phyloP scores from a whole-genome alignment of 164 flowering plant genomes.

The Litsea cubeba region DNA sequence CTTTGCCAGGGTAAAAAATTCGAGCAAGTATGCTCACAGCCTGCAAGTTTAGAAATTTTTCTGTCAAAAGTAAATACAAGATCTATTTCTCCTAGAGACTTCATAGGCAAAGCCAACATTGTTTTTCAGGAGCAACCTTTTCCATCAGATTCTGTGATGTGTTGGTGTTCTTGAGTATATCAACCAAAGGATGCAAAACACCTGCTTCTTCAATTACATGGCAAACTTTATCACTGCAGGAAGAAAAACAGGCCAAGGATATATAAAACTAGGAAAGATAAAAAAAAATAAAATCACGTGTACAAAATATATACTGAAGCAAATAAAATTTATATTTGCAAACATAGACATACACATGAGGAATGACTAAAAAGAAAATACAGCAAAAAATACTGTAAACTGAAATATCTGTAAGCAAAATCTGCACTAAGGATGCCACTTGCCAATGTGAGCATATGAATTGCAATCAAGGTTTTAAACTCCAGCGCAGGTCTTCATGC shows the following conservation, averaged over 20 bases:
- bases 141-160: constrained; percentile 36
- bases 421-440: too few species aligned
- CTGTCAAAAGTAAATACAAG: constrained; percentile 4
- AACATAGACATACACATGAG: background rate
- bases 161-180: constrained; percentile 35
- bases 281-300: background rate
- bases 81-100: background rate
- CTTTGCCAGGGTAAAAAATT: constrained; percentile 67
- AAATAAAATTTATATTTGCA: background rate
- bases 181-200: constrained; percentile 40
- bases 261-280: background rate
- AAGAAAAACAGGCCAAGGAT: constrained; percentile 12
- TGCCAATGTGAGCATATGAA: too few species aligned
- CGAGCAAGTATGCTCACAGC: constrained; percentile 58
- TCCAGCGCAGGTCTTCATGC: too few species aligned
- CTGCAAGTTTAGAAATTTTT: constrained; percentile 39
- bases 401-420: too few species aligned
- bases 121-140: constrained; percentile 39
- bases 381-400: too few species aligned
- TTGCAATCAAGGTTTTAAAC: too few species aligned
- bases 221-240: constrained; percentile 58
- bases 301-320: background rate
- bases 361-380: too few species aligned
- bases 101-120: constrained; percentile 1
- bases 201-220: constrained; percentile 54